phyloP scores from a whole-genome alignment of 306 rosid species.

The Rosa persica region DNA sequence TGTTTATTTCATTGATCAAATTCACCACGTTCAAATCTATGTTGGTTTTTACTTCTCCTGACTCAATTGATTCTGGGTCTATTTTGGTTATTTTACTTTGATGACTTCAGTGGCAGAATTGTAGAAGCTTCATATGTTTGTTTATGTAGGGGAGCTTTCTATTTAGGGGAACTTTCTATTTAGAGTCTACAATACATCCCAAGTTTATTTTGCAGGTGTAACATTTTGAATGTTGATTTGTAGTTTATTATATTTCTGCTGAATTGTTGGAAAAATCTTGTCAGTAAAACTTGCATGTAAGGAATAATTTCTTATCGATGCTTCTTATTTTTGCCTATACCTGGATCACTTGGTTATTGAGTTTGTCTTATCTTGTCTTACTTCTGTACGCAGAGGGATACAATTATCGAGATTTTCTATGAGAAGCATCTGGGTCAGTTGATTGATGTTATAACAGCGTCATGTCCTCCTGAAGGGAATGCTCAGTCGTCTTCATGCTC shows the following conservation, averaged over 20 bases:
- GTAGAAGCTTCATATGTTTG: not conserved
- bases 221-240: constrained; percentile 51
- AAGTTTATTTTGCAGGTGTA: constrained; percentile 50
- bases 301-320: constrained; percentile 26
- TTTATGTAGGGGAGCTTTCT: constrained; percentile 15
- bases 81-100: not conserved
- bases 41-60: constrained; percentile 1
- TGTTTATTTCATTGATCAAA: not conserved
- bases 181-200: constrained; percentile 25
- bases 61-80: not conserved
- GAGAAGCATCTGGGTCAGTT: constrained; percentile 86
- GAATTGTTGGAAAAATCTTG: constrained; percentile 52
- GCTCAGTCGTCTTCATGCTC: constrained; percentile 36
- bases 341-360: constrained; percentile 27
- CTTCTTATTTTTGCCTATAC: constrained; percentile 21
- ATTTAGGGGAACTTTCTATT: constrained; percentile 26
- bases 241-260: constrained; percentile 55
- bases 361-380: constrained; percentile 18
- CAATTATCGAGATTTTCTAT: constrained; percentile 79
- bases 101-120: not conserved
- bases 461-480: constrained; percentile 65
- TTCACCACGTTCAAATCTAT: not conserved
- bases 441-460: constrained; percentile 65
- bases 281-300: constrained; percentile 50
- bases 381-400: constrained; percentile 70